These are phyloP conservation scores for Epithele typhae DNA, from an alignment of 768 basidiomycete genomes.

Conservation along the genomic window DNA sequence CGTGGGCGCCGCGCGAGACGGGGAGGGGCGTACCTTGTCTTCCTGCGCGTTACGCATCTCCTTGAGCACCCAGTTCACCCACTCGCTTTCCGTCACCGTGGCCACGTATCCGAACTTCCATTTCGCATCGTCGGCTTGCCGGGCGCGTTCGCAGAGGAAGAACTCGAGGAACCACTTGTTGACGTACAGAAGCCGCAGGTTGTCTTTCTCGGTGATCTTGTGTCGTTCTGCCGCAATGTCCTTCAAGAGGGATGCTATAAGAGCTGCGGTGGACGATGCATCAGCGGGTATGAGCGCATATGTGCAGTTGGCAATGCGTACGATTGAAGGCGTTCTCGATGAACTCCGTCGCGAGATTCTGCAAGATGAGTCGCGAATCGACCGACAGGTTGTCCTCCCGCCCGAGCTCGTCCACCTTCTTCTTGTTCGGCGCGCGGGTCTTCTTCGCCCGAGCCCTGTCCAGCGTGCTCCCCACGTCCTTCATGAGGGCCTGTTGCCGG, in stretches of 20 bases:
- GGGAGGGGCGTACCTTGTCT: conserved; percentile 62
- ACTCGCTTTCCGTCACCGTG: conserved; percentile 80
- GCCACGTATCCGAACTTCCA: conserved; percentile 75
- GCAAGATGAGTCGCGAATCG: conserved; percentile 61
- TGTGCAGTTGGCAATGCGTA: conserved; percentile 37
- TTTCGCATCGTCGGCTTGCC: conserved; percentile 33
- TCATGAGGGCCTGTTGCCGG: conserved; percentile 74
- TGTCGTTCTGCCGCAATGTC: conserved; percentile 91
- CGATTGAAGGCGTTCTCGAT: conserved; percentile 86
- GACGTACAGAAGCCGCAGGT: conserved; percentile 81
- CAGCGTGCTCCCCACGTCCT: conserved; percentile 63
- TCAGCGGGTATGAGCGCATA: neutral
- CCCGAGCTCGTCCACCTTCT: conserved; percentile 66
- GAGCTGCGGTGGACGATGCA: conserved; percentile 62
- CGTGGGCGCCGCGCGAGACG: neutral
- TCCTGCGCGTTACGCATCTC: conserved; percentile 88
- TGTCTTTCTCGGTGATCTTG: conserved; percentile 93
- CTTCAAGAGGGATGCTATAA: conserved; percentile 79
- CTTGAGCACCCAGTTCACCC: conserved; percentile 87
- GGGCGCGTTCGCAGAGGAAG: conserved; percentile 55
- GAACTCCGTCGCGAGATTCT: conserved; percentile 68
- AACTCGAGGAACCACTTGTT: conserved; percentile 92
- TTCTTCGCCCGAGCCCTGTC: conserved; percentile 46
- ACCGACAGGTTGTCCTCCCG: conserved; percentile 63
- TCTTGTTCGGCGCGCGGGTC: conserved; percentile 51